Base-by-base conservation (phyloP, 768 basidiomycete genomes). In the Steccherinum ochraceum region DNA sequence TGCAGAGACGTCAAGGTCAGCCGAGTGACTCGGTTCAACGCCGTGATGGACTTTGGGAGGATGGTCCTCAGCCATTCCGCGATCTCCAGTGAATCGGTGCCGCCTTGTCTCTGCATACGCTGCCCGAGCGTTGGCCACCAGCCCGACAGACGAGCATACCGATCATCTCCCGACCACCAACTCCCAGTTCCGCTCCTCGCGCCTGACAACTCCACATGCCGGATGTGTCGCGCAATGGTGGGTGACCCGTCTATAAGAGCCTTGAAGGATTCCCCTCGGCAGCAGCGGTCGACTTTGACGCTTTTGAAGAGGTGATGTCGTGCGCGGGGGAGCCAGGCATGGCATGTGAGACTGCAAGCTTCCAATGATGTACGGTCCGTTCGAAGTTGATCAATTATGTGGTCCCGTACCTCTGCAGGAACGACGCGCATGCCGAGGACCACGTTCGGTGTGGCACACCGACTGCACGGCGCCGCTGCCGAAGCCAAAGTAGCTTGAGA, bases 361-460 rank as follows among this genome's bases (percentile, higher is more conserved):
- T 43, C 47, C 12, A 66, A 52, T 5, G 62, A 42, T 3, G 23
- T 39, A 10, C 16, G 27, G 51, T 67, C 58, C 21, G 51, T 44
- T 39, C 58, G 56, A 11, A 67, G 57, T 24, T 51, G 43, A 58
- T 63, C 61, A n/a, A 67, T 55, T 27, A 67, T 54, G 16, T 44
- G 48, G 51, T 67, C 66, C 35, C 52, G 54, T 39, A 67, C 46
- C 50, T 67, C 66, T 30, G 62, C 55, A 16, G 73, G 72, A 7
- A 74, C 16, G 7, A 16, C 30, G 7, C 30, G 7, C 24, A 5
- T 18, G 16, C 21, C 21, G n/a, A n/a, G 23, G 21, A 26, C 24
- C 21, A 12, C 25, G 13, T n/a, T 21, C 45, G 24, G 18, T 26
- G 30, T 7, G 4, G n/a, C n/a, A n/a, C n/a, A n/a, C n/a, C n/a